Evolutionary conservation across 1,139 yeast genomes (phyloP).

Genomic region (Yamadazyma sp.): DNA sequence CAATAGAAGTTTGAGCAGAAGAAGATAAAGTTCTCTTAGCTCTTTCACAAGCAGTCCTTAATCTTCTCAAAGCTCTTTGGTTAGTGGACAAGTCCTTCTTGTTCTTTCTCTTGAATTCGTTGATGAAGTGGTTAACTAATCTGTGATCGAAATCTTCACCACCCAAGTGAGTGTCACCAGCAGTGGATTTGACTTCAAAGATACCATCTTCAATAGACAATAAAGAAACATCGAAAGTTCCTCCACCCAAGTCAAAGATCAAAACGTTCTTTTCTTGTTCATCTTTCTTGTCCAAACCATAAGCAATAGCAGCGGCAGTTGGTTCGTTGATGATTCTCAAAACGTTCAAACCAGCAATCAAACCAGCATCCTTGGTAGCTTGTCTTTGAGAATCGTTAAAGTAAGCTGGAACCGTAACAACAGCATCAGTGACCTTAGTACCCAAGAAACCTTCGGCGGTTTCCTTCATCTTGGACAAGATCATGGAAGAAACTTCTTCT

Average conservation of each 20-base stretch:
- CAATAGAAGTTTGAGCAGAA: conserved; percentile 94
- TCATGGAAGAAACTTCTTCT: conserved; percentile 97
- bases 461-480: conserved; percentile 96
- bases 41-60: conserved; percentile 99
- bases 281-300: conserved; percentile 94
- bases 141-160: conserved; percentile 98
- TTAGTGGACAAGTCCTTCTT: conserved; percentile 88
- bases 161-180: conserved; percentile 98
- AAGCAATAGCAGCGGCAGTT: conserved; percentile 97
- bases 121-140: conserved; percentile 90
- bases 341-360: conserved; percentile 95
- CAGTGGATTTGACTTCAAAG: conserved; percentile 95
- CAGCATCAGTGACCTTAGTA: conserved; percentile 91
- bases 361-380: conserved; percentile 98
- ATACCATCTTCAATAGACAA: conserved; percentile 94
- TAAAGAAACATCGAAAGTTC: conserved; percentile 95
- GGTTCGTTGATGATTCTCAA: conserved; percentile 97
- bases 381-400: conserved; percentile 98
- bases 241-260: conserved; percentile 96
- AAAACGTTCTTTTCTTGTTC: conserved; percentile 85
- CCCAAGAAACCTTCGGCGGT: conserved; percentile 96
- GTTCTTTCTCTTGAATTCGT: conserved; percentile 96
- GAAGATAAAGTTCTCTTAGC: conserved; percentile 99
- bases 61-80: conserved; percentile 96
- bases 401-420: conserved; percentile 95